These are phyloP conservation scores for Curvularia eragrostidis DNA, from an alignment of 2,329 filamentous ascomycete genomes.

Conservation along the genomic window DNA sequence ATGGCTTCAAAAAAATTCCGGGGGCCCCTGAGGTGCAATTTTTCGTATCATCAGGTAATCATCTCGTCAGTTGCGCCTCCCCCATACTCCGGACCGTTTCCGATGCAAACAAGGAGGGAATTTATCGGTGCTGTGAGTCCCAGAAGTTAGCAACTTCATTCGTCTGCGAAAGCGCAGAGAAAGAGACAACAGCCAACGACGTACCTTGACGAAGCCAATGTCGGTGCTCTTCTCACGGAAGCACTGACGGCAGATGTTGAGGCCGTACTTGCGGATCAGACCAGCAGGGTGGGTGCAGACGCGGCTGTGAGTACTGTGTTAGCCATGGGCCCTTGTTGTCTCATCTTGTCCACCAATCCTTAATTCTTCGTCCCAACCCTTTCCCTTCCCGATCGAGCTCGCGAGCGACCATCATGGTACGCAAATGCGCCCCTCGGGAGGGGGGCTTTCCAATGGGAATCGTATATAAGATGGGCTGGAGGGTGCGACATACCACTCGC, in stretches of 20 bases:
- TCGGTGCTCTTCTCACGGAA: slow-evolving; percentile 72
- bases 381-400: neutral
- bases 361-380: slow-evolving; percentile 6
- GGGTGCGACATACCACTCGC: slow-evolving; percentile 76
- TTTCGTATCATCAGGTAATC: slow-evolving; percentile 39
- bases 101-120: slow-evolving; percentile 15
- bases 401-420: slow-evolving; percentile 31
- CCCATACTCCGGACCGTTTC: slow-evolving; percentile 35
- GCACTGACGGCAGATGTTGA: slow-evolving; percentile 80
- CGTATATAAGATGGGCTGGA: slow-evolving; percentile 9
- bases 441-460: neutral
- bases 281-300: slow-evolving; percentile 94
- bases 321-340: no score
- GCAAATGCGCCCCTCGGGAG: slow-evolving; percentile 1
- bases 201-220: slow-evolving; percentile 73
- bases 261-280: slow-evolving; percentile 99
- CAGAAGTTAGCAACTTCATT: neutral
- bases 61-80: slow-evolving; percentile 40
- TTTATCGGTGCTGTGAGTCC: slow-evolving; percentile 46
- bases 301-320: slow-evolving; percentile 62
- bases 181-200: neutral
- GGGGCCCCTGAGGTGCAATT: slow-evolving; percentile 20
- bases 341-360: no score
- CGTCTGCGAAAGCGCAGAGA: neutral
- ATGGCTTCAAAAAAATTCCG: slow-evolving; percentile 2